Conservation (phyloP, 108 stramenopile genomes). For the Seminavis robusta region DNA sequence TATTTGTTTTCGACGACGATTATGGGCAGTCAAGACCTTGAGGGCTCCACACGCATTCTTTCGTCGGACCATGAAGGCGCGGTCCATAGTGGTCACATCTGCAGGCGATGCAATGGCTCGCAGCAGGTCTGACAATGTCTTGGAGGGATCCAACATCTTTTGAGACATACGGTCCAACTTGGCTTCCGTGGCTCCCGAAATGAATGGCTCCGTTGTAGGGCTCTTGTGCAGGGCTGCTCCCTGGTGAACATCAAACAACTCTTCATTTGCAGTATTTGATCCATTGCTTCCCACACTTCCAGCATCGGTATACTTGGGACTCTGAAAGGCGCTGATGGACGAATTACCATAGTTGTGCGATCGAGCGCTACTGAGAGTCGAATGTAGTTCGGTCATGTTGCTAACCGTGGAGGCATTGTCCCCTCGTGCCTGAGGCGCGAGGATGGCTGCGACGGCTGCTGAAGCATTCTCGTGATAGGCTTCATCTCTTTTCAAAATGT, state of each 20-base stretch:
- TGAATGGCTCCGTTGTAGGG: slow-evolving; percentile 18
- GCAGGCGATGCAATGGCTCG: slow-evolving; percentile 35
- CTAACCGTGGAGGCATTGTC: no score
- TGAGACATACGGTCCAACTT: slow-evolving; percentile 23
- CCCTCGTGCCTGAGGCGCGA: slow-evolving; percentile 26
- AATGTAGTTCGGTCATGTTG: no score
- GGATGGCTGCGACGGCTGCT: slow-evolving; percentile 40
- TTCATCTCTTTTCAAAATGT: slow-evolving; percentile 27
- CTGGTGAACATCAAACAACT: neutral
- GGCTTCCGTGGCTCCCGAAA: slow-evolving; percentile 14
- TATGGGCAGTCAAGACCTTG: slow-evolving; percentile 64
- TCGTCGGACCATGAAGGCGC: slow-evolving; percentile 66
- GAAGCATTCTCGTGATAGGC: slow-evolving; percentile 59
- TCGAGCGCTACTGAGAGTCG: no score
- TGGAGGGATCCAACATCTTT: slow-evolving; percentile 58
- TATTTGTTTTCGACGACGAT: slow-evolving; percentile 51
- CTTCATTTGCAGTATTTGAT: neutral
- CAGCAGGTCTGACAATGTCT: slow-evolving; percentile 47
- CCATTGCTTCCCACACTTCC: neutral
- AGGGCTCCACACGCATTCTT: slow-evolving; percentile 86
- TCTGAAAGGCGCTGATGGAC: neutral
- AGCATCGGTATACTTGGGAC: neutral
- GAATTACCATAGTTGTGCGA: no score
- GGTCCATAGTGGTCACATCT: slow-evolving; percentile 25
- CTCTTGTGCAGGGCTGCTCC: slow-evolving; percentile 3